Conservation (phyloP, 805 yeast genomes). For the Crinitomyces ghanaensis region DNA sequence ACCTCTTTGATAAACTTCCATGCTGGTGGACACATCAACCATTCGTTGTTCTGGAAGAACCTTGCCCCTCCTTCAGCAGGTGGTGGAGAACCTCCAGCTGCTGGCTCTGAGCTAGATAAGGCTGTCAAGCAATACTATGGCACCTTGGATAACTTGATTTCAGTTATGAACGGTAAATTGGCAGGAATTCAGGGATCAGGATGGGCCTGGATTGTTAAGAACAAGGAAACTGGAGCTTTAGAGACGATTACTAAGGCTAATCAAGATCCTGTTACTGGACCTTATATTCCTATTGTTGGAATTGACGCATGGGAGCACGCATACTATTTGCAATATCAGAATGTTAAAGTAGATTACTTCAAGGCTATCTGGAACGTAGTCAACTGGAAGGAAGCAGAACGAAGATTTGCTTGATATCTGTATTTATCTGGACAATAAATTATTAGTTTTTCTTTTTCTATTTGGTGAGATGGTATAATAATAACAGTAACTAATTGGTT, state of each 20-base stretch:
- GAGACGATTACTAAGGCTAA: constrained; percentile 74
- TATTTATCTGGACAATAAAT: no score
- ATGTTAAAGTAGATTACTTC: constrained; percentile 85
- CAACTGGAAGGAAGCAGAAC: constrained; percentile 86
- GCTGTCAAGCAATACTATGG: constrained; percentile 60
- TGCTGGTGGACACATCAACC: constrained; percentile 88
- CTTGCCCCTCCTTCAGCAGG: constrained; percentile 63
- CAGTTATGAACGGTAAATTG: constrained; percentile 52
- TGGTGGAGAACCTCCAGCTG: constrained; percentile 58
- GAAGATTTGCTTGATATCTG: constrained; percentile 40
- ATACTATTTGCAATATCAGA: constrained; percentile 85
- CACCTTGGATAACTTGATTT: constrained; percentile 54
- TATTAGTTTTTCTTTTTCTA: no score
- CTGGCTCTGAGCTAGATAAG: constrained; percentile 44
- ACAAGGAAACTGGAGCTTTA: constrained; percentile 53
- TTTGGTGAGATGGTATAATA: no score
- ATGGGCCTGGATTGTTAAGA: constrained; percentile 86
- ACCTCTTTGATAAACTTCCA: constrained; percentile 77
- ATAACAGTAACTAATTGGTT: no score
- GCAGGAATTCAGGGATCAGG: constrained; percentile 94
- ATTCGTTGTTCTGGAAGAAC: constrained; percentile 77
- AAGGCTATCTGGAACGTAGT: constrained; percentile 89
- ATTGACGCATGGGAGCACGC: constrained; percentile 98
- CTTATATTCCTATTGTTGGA: constrained; percentile 66
- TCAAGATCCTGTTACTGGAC: constrained; percentile 75